These are phyloP conservation scores for Rhizopus arrhizus DNA, from an alignment of 371 early-diverging fungal genomes.

Conservation along the genomic window DNA sequence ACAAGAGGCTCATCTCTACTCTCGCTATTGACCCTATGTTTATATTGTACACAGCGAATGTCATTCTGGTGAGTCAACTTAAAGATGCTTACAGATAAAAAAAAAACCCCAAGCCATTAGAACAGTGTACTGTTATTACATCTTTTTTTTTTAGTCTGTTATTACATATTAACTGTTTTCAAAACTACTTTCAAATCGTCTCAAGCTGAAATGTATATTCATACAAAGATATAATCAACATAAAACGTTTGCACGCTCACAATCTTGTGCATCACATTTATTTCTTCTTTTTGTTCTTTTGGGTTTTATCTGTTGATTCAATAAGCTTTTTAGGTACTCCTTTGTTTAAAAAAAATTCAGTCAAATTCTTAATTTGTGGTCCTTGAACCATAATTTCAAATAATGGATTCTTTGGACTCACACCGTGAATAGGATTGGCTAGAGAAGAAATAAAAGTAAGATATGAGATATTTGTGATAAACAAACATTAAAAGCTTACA, in stretches of 20 bases:
- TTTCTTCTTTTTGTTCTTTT: constrained; percentile 52
- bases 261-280: constrained; percentile 9
- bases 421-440: constrained; percentile 61
- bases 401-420: constrained; percentile 59
- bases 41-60: background rate
- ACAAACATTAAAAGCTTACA: constrained; percentile 40
- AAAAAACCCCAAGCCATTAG: too few species aligned
- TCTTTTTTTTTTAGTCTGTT: too few species aligned
- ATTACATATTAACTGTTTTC: too few species aligned
- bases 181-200: too few species aligned
- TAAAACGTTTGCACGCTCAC: too few species aligned
- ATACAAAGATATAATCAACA: too few species aligned
- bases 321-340: constrained; percentile 64
- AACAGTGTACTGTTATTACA: too few species aligned
- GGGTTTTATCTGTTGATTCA: constrained; percentile 63
- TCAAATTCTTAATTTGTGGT: constrained; percentile 64
- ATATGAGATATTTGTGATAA: background rate
- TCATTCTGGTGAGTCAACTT: background rate
- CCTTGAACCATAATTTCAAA: constrained; percentile 80
- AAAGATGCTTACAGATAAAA: background rate
- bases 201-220: too few species aligned
- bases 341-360: constrained; percentile 48
- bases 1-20: too few species aligned
- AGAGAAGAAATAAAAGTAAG: constrained; percentile 7
- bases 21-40: too few species aligned